Evolutionary conservation across 768 basidiomycete genomes (phyloP), one percentile per base, ranked within the genome.

Genomic region (Auriscalpium vulgare): DNA sequence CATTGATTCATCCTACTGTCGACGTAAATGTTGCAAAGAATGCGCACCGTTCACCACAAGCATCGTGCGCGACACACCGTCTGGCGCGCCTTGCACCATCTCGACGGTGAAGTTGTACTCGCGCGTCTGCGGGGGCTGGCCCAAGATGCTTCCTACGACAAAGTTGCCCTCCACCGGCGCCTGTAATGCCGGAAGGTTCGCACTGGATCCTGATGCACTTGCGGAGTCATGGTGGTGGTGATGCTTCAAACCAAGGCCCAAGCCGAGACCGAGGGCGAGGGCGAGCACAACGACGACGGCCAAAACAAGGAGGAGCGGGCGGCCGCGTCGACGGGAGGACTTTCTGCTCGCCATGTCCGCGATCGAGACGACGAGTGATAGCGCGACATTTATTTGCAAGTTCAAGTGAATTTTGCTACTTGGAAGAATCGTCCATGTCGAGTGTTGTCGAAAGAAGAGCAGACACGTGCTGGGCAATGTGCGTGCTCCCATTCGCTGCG

Each of bases 31-130:
- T 13, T 29, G 23, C 35, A n/a, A 53, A 34, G 21, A 44, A 4
- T 43, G 13, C 63, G 37, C 54, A 69, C 77, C 74, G 35, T 80
- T 80, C 29, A 80, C 77, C 48, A 78, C 77, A 4, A 78, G 65
- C 75, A 78, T 75, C 1, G 63, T 62, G 46, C 72, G 70, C 47
- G 71, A 60, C 37, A 72, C 66, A 44, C 74, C 78, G 57, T 78
- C 75, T 1, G 74, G 76, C 1, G 75, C 66, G 2, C 74, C 72
- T 3, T 56, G 56, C n/a, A 70, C 64, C 57, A 72, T 64, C 11
- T 69, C 67, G 8, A 79, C 63, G n/a, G 69, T 69, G 69, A 77
- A 79, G 46, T 72, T 70, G 51, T 71, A 77, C 36, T 66, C 67
- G n/a, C 78, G 69, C 14, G 75, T 76, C 56, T 68, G 72, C 11